These are phyloP conservation scores for Leccinum barrowsii DNA, from an alignment of 768 basidiomycete genomes.

Conservation along the genomic window DNA sequence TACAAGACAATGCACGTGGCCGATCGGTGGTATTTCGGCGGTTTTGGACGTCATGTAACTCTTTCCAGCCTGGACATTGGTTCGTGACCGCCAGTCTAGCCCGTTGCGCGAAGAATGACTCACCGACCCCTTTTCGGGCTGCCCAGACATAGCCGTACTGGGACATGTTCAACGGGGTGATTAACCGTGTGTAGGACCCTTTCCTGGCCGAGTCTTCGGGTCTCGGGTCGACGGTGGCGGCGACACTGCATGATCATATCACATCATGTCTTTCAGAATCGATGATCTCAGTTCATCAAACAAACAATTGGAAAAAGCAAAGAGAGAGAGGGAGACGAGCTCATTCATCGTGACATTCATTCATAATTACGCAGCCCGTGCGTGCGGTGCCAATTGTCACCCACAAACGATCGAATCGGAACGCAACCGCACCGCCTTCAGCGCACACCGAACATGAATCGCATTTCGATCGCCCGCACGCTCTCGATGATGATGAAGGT, in stretches of 20 bases:
- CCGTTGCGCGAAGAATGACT: background rate
- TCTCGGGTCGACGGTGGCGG: background rate
- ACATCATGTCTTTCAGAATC: background rate
- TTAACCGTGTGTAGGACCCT: constrained; percentile 6
- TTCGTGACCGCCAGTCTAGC: background rate
- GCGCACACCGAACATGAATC: background rate
- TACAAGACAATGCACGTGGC: constrained; percentile 2
- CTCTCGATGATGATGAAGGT: background rate
- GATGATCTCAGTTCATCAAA: constrained; percentile 12
- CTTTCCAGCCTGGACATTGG: constrained; percentile 1
- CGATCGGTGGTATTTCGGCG: constrained; percentile 18
- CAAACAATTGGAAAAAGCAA: background rate
- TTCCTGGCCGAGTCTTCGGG: background rate
- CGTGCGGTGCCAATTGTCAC: constrained; percentile 6
- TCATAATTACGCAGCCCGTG: background rate
- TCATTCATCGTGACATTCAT: constrained; percentile 1
- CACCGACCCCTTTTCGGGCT: background rate
- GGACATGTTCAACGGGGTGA: constrained; percentile 5
- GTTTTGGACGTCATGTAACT: background rate
- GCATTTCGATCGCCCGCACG: background rate
- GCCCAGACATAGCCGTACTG: constrained; percentile 4
- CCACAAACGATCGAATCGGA: constrained; percentile 6
- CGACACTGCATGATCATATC: constrained; percentile 1
- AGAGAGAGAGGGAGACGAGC: background rate
- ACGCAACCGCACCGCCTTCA: background rate